Evolutionary conservation across 768 basidiomycete genomes (phyloP), one percentile per base, ranked within the genome.

Genomic region (Dentipellis fragilis): DNA sequence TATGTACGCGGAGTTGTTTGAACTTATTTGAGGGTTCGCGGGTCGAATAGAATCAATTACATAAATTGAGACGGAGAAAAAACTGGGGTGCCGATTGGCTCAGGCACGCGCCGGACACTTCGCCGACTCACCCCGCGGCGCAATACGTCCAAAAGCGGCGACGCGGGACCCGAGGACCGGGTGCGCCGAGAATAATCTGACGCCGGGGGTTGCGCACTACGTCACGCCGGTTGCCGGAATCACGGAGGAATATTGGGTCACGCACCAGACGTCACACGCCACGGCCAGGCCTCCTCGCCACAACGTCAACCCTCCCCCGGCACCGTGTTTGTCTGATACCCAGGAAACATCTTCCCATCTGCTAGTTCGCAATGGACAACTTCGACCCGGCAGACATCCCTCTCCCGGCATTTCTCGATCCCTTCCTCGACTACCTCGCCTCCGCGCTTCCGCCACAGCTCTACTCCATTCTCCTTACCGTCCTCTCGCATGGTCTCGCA

Each of bases 401-500:
- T 19, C 63, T 82, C 23, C 78, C 78, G n/a, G 71, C 68, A 21
- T 65, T 82, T 52, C 66, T 87, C 55, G 76, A 79, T 57, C 77
- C 79, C 14, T 36, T 82, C 2, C 73, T 89, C 39, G 65, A 75
- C 6, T 83, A 75, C 63, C 68, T 89, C 22, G 68, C 75, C 19
- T 76, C 78, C 9, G 69, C 64, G 45, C 72, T 89, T 1, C 85
- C 87, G 10, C 67, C 73, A 6, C 77, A 80, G 6, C 62, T 84
- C 10, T 85, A 80, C 65, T 72, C 72, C 14, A 65, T 84, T 29
- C 58, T 82, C 51, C 62, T 80, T 53, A 74, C 72, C 10, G 62
- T 82, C 52, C 58, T 85, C 45, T 78, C 83, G 2, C 75, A 85
- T 62, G 58, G 71, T 1, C 67, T 85, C 17, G 73, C 79, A 3